Conservation (phyloP, 2,329 filamentous ascomycete species). For the Dactylellina leptospora region DNA sequence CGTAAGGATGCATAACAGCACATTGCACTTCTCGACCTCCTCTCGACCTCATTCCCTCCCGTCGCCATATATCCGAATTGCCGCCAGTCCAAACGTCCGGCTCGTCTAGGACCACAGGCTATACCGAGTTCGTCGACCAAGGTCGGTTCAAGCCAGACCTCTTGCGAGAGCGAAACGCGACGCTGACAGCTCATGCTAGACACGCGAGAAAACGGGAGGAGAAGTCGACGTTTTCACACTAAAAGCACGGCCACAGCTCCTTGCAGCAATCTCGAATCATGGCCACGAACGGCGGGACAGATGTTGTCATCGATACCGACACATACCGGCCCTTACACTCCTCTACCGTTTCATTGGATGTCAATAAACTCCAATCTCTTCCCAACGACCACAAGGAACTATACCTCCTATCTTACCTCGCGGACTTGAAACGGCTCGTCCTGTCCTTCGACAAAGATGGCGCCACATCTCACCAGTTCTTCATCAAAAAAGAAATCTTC, state of each 20-base stretch:
- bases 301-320: slow-evolving; percentile 27
- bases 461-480: slow-evolving; percentile 86
- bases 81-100: slow-evolving; percentile 1
- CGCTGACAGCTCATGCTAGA: slow-evolving; percentile 9
- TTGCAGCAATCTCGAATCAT: slow-evolving; percentile 6
- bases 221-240: no score
- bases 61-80: no score
- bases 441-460: slow-evolving; percentile 76
- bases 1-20: no score
- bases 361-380: slow-evolving; percentile 85
- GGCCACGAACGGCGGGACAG: slow-evolving; percentile 47
- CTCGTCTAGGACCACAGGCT: background rate
- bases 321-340: slow-evolving; percentile 41
- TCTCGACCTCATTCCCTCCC: no score
- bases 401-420: slow-evolving; percentile 87
- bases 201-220: slow-evolving; percentile 43
- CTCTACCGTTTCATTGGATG: slow-evolving; percentile 74
- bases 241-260: no score
- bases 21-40: slow-evolving; percentile 33
- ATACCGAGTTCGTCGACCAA: no score
- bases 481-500: slow-evolving; percentile 92
- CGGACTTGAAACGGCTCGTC: slow-evolving; percentile 82
- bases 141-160: no score
- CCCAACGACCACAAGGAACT: slow-evolving; percentile 95
- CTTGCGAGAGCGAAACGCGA: slow-evolving; percentile 19